These are phyloP conservation scores for Aureobasidium namibiae DNA, from an alignment of 2,329 filamentous ascomycete genomes.

Conservation along the genomic window DNA sequence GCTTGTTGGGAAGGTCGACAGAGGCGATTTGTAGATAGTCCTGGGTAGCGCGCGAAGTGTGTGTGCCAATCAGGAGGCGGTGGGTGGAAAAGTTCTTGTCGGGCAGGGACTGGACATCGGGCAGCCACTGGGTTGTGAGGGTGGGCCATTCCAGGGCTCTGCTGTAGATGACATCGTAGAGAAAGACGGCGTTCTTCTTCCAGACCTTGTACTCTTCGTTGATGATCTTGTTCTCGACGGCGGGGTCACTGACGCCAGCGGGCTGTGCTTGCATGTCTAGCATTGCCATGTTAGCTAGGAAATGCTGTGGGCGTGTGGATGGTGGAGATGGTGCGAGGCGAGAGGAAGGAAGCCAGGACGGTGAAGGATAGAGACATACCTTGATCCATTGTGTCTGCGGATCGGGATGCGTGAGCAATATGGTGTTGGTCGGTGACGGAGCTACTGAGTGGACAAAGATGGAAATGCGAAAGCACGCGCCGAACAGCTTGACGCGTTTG, in stretches of 20 bases:
- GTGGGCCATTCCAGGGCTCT: conserved; percentile 96
- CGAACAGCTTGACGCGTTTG: not conserved
- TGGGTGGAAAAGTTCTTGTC: conserved; percentile 84
- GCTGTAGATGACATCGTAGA: conserved; percentile 95
- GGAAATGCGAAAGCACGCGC: not conserved
- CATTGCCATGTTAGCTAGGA: conserved; percentile 14
- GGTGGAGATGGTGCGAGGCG: not conserved
- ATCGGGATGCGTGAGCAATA: not conserved
- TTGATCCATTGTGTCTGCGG: not conserved
- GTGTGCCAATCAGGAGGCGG: conserved; percentile 84
- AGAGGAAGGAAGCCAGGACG: not conserved
- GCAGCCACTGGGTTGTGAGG: conserved; percentile 95
- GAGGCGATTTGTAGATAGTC: conserved; percentile 95
- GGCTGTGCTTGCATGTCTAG: conserved; percentile 7
- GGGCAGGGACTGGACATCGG: conserved; percentile 77
- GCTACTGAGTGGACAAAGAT: not conserved
- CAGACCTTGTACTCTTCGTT: conserved; percentile 99
- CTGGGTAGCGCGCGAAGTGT: conserved; percentile 75
- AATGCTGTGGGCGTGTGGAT: not conserved
- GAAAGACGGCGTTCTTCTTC: conserved; percentile 99
- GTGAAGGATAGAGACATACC: not conserved
- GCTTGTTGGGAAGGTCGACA: conserved; percentile 79
- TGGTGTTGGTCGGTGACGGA: not conserved
- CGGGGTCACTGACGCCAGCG: conserved; percentile 21
- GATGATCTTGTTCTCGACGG: conserved; percentile 72